phyloP scores from a whole-genome alignment of 2,329 filamentous ascomycete genomes.

The Chaetomium olivaceum region DNA sequence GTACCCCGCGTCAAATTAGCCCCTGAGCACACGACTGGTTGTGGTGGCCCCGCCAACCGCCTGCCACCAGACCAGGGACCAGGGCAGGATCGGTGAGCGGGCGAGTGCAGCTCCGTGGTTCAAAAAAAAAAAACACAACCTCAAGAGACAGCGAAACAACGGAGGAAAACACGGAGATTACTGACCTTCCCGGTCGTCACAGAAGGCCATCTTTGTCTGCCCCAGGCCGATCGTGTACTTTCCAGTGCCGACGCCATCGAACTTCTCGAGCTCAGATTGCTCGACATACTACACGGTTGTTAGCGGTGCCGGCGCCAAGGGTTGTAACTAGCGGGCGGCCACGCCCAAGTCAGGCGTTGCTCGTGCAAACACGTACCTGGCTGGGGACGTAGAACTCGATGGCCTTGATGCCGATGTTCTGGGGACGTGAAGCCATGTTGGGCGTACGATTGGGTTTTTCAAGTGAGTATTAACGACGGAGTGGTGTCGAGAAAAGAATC shows the following conservation, averaged over 20 bases:
- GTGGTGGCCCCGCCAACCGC: conserved; percentile 18
- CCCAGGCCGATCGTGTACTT: conserved; percentile 92
- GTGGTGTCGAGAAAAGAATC: conserved; percentile 16
- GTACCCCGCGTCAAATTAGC: conserved; percentile 26
- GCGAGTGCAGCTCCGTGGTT: not conserved
- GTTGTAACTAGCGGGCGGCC: not conserved
- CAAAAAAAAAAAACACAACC: conserved; percentile 14
- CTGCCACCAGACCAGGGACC: conserved; percentile 14
- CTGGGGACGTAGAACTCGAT: conserved; percentile 86
- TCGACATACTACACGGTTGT: conserved; percentile 68
- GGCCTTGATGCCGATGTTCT: conserved; percentile 91
- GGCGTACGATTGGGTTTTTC: conserved; percentile 27
- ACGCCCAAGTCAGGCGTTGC: not conserved
- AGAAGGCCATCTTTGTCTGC: conserved; percentile 91
- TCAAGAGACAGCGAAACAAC: not conserved
- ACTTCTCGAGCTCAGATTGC: conserved; percentile 62
- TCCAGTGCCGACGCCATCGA: conserved; percentile 77
- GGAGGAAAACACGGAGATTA: conserved; percentile 21
- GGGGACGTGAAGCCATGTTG: conserved; percentile 55
- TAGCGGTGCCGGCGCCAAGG: conserved; percentile 29
- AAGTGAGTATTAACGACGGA: not conserved
- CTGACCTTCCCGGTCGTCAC: conserved; percentile 83
- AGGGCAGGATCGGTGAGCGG: conserved; percentile 10
- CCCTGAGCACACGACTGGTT: conserved; percentile 28
- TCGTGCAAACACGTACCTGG: conserved; percentile 61